These are phyloP conservation scores for Aspergillus leporis DNA, from an alignment of 495 filamentous ascomycete genomes.

Conservation along the genomic window DNA sequence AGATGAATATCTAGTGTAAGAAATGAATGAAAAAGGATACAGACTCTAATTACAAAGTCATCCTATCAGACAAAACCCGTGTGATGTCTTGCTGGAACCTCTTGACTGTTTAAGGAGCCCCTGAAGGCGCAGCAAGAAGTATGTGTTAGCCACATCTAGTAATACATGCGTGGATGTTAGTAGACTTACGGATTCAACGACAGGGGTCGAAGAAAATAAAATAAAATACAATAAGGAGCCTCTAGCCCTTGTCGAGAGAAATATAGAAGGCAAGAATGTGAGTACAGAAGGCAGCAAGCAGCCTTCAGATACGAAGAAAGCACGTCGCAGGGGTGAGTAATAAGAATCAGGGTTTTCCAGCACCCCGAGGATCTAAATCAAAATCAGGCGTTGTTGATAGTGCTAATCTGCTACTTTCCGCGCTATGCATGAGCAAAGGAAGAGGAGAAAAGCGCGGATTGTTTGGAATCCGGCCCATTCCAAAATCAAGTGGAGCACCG, in stretches of 20 bases:
- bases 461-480: constrained; percentile 11
- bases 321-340: constrained; percentile 22
- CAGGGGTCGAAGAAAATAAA: constrained; percentile 4
- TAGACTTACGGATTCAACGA: constrained; percentile 22
- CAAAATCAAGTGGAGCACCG: constrained; percentile 21
- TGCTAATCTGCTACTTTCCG: constrained; percentile 21
- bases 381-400: constrained; percentile 24
- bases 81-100: constrained; percentile 13
- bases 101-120: constrained; percentile 13
- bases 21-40: constrained; percentile 14
- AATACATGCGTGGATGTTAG: neutral
- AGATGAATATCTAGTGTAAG: constrained; percentile 12
- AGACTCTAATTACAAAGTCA: constrained; percentile 16
- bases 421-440: constrained; percentile 11
- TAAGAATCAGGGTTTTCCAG: constrained; percentile 25
- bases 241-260: constrained; percentile 24
- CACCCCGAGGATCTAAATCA: constrained; percentile 22
- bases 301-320: constrained; percentile 9
- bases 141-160: constrained; percentile 12
- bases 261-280: constrained; percentile 8
- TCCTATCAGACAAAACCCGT: constrained; percentile 15
- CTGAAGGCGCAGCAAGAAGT: constrained; percentile 9
- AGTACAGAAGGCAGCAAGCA: neutral
- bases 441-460: constrained; percentile 13
- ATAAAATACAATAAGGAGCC: constrained; percentile 19